A percentile compares a stretch with the other conserved stretches of the same genome.
These are phyloP conservation scores for Immersiella caudata DNA, from an alignment of 495 filamentous ascomycete species.

Conservation along the genomic window DNA sequence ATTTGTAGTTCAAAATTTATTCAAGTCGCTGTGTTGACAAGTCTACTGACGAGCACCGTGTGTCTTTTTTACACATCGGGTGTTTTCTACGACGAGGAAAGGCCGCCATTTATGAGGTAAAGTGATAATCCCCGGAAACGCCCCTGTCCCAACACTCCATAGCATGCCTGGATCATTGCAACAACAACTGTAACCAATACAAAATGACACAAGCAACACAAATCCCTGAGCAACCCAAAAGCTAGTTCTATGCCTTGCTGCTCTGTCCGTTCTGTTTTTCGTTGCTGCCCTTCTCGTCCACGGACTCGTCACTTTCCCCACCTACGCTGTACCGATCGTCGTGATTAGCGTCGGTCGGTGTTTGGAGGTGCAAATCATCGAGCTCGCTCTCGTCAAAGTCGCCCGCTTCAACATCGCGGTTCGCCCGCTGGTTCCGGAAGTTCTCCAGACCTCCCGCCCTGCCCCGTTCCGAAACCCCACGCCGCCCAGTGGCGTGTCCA, in stretches of 20 bases:
- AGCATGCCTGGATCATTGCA: neutral
- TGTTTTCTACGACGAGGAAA: neutral
- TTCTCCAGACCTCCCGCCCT: constrained; percentile 46
- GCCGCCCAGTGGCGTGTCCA: constrained; percentile 30
- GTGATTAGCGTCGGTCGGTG: constrained; percentile 44
- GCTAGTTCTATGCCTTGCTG: constrained; percentile 10
- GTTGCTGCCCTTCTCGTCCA: constrained; percentile 39
- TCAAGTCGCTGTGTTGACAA: neutral
- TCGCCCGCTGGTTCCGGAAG: constrained; percentile 52
- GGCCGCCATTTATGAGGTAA: neutral
- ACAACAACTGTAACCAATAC: neutral
- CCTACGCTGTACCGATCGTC: constrained; percentile 61
- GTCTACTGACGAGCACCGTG: neutral
- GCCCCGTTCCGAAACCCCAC: constrained; percentile 28
- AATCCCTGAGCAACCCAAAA: neutral
- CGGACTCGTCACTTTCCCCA: constrained; percentile 57
- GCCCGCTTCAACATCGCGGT: constrained; percentile 64
- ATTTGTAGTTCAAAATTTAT: neutral
- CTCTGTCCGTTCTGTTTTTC: constrained; percentile 6
- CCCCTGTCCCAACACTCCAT: neutral
- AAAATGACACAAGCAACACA: neutral
- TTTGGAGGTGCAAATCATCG: constrained; percentile 67
- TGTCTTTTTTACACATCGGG: neutral
- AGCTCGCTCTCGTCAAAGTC: constrained; percentile 91
- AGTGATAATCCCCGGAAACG: neutral